Evolutionary conservation across 805 yeast species (phyloP).

Genomic region (Clavispora asparagi): DNA sequence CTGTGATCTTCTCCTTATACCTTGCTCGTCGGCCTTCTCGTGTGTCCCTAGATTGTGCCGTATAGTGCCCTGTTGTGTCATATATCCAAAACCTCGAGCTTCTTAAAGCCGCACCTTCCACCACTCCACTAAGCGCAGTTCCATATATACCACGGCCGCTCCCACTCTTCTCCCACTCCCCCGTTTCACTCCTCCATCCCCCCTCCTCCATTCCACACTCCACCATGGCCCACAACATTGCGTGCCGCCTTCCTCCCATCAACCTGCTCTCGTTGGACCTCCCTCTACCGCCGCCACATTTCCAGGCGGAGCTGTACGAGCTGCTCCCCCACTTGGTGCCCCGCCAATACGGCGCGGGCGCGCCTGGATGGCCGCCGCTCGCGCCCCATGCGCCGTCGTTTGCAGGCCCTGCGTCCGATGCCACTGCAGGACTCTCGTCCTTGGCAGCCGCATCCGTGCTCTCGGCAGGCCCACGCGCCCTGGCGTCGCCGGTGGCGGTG

Average conservation of each 20-base stretch:
- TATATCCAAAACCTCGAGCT: too few species aligned
- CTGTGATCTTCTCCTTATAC: too few species aligned
- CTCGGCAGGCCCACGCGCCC: background rate
- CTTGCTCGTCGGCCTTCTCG: too few species aligned
- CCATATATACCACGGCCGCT: too few species aligned
- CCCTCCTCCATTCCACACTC: background rate
- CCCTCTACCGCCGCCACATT: conserved; percentile 15
- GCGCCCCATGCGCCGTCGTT: background rate
- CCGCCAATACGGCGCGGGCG: background rate
- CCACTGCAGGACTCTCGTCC: conserved; percentile 1
- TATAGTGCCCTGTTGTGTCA: too few species aligned
- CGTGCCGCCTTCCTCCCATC: conserved; percentile 29
- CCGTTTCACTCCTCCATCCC: too few species aligned
- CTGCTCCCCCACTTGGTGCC: conserved; percentile 1
- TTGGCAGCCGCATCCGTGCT: background rate
- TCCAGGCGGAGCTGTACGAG: background rate
- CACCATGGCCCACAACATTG: conserved; percentile 10
- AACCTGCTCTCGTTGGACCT: conserved; percentile 31
- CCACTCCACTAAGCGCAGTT: too few species aligned
- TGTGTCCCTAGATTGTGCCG: too few species aligned
- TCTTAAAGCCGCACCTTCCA: too few species aligned
- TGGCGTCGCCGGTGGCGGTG: background rate
- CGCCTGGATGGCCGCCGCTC: background rate
- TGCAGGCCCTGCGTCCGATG: background rate
- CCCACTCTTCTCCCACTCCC: background rate